Conservation (phyloP, 169 alveolate genomes). For the Cytauxzoon felis region DNA sequence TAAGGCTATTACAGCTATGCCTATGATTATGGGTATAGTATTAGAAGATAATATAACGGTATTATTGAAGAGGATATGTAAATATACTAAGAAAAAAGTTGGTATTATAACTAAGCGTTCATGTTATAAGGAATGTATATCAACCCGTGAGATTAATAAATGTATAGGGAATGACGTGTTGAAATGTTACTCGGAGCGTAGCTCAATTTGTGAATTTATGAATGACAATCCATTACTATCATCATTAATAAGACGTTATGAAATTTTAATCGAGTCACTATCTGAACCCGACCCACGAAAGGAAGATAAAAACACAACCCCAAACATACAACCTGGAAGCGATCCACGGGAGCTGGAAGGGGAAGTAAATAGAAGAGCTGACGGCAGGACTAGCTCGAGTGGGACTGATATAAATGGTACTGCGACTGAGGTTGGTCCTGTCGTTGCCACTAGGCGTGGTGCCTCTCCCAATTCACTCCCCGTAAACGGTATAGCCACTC, state of each 20-base stretch:
- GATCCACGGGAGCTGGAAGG: too few species aligned
- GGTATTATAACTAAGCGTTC: background rate
- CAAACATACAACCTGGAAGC: too few species aligned
- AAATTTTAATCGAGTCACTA: too few species aligned
- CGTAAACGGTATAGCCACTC: too few species aligned
- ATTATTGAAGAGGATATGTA: conserved; percentile 1
- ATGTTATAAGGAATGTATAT: conserved; percentile 14
- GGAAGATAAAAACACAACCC: too few species aligned
- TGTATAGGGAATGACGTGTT: conserved; percentile 1
- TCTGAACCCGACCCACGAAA: too few species aligned
- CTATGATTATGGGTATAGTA: conserved; percentile 3
- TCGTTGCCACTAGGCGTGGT: too few species aligned
- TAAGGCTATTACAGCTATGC: background rate
- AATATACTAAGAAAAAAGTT: background rate
- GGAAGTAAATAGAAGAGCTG: too few species aligned
- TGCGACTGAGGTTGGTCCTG: background rate
- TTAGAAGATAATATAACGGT: conserved; percentile 4
- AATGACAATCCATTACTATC: too few species aligned
- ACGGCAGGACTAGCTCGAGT: too few species aligned
- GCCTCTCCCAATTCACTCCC: too few species aligned
- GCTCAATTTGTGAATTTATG: background rate
- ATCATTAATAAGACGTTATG: too few species aligned
- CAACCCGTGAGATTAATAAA: background rate
- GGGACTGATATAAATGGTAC: background rate
- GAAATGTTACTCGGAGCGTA: background rate